phyloP scores from a whole-genome alignment of 352 stramenopile genomes.

The Phytophthora palmivora region DNA sequence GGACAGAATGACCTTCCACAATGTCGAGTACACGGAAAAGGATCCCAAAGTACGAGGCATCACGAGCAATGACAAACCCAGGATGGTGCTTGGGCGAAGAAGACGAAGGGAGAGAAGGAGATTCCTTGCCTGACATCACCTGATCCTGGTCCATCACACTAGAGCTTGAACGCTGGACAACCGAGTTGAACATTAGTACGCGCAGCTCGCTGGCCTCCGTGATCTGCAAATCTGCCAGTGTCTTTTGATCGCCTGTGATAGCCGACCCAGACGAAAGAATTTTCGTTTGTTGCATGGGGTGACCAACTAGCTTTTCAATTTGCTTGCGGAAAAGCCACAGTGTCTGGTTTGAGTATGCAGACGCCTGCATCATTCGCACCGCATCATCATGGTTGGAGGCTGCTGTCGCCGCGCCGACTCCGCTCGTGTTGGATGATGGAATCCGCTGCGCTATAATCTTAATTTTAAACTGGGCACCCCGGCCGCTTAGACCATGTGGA shows the following conservation, averaged over 20 bases:
- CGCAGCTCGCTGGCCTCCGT: conserved; percentile 79
- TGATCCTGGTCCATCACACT: conserved; percentile 50
- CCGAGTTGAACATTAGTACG: conserved; percentile 83
- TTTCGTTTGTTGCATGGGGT: conserved; percentile 86
- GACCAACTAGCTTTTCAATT: conserved; percentile 71
- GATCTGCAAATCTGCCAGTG: conserved; percentile 80
- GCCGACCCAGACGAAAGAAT: conserved; percentile 73
- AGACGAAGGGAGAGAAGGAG: conserved; percentile 16
- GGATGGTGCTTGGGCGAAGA: conserved; percentile 49
- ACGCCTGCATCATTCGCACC: conserved; percentile 62
- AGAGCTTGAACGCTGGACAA: conserved; percentile 62
- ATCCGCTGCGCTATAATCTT: conserved; percentile 85
- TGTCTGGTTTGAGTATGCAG: conserved; percentile 83
- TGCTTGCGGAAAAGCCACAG: conserved; percentile 76
- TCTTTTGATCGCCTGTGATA: conserved; percentile 84
- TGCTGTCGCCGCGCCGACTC: conserved; percentile 19
- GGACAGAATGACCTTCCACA: conserved; percentile 61
- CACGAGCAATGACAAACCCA: conserved; percentile 67
- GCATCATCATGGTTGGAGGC: conserved; percentile 52
- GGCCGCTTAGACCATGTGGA: conserved; percentile 72
- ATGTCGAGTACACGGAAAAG: conserved; percentile 86
- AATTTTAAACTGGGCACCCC: conserved; percentile 80
- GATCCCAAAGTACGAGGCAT: conserved; percentile 83
- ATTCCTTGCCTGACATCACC: conserved; percentile 37
- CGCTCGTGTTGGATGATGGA: conserved; percentile 50